Percentiles rank a stretch among this genome's conserved stretches.
These are phyloP conservation scores for Gamsiella multidivaricata DNA, from an alignment of 192 early-diverging fungal species.

Conservation along the genomic window DNA sequence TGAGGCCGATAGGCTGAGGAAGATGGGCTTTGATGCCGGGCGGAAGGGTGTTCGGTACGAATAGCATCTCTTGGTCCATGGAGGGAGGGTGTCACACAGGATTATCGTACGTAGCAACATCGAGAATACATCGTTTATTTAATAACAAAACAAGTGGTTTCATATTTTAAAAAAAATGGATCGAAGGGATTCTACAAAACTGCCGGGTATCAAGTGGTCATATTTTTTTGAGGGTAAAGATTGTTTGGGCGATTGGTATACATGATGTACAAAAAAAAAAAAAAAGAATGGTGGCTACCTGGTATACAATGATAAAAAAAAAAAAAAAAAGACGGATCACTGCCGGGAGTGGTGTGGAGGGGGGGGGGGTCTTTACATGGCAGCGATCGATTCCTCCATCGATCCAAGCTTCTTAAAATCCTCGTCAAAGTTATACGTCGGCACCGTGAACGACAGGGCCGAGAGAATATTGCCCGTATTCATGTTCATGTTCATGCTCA, in stretches of 20 bases:
- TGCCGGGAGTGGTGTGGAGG: not conserved
- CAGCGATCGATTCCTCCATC: constrained; percentile 16
- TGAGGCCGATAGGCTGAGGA: constrained; percentile 61
- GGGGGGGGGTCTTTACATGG: constrained; percentile 5
- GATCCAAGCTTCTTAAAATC: not conserved
- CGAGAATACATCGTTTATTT: not conserved
- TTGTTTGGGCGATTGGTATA: not conserved
- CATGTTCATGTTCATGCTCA: constrained; percentile 51
- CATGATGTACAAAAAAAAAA: constrained; percentile 1
- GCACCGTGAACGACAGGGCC: constrained; percentile 43
- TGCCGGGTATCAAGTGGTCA: not conserved
- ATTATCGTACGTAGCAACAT: not conserved
- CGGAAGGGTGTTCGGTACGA: constrained; percentile 66
- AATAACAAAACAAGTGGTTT: not conserved
- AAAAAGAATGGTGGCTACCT: too few relatives aligned
- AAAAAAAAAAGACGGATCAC: not conserved
- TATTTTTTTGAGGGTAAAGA: not conserved
- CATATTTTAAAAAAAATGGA: not conserved
- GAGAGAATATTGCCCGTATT: constrained; percentile 33
- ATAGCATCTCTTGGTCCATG: not conserved
- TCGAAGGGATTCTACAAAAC: not conserved
- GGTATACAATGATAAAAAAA: too few relatives aligned
- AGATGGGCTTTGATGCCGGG: constrained; percentile 62
- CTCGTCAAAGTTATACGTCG: constrained; percentile 40
- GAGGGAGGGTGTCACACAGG: not conserved